These are phyloP conservation scores for Terana coerulea DNA, from an alignment of 768 basidiomycete genomes.

Conservation along the genomic window DNA sequence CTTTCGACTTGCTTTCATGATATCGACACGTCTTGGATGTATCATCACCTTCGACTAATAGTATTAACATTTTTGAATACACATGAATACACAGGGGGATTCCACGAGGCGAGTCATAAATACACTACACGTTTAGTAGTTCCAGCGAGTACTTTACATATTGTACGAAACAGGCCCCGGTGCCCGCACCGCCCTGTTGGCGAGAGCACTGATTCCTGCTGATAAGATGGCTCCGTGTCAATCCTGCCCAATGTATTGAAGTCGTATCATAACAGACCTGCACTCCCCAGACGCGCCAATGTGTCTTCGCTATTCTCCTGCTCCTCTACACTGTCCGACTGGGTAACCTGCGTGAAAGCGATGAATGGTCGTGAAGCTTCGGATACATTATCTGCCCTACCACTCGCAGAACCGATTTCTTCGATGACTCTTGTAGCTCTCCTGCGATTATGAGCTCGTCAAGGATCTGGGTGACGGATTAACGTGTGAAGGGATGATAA, in stretches of 20 bases:
- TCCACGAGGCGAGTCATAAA: too few relatives aligned
- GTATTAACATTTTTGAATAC: too few relatives aligned
- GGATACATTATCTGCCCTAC: slow-evolving; percentile 27
- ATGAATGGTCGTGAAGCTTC: too few relatives aligned
- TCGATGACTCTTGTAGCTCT: slow-evolving; percentile 91
- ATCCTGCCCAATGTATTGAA: not conserved
- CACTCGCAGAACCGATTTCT: slow-evolving; percentile 61
- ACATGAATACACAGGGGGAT: too few relatives aligned
- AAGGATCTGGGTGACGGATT: slow-evolving; percentile 50
- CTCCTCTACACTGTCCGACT: slow-evolving; percentile 80
- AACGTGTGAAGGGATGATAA: not conserved
- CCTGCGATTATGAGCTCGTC: slow-evolving; percentile 94
- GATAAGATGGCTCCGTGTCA: not conserved
- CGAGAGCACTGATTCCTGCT: slow-evolving; percentile 15
- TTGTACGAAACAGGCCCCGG: slow-evolving; percentile 13
- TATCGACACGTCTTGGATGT: too few relatives aligned
- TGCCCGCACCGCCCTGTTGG: slow-evolving; percentile 10
- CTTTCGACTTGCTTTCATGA: slow-evolving; percentile 1
- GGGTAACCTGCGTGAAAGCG: slow-evolving; percentile 64
- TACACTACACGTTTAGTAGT: too few relatives aligned
- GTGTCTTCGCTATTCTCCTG: slow-evolving; percentile 83
- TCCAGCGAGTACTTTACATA: slow-evolving; percentile 5
- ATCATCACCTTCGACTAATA: too few relatives aligned
- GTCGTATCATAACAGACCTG: slow-evolving; percentile 13
- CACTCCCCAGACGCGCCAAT: slow-evolving; percentile 50